Base-by-base conservation (phyloP, 805 yeast genomes). In the Teunomyces atbi region DNA sequence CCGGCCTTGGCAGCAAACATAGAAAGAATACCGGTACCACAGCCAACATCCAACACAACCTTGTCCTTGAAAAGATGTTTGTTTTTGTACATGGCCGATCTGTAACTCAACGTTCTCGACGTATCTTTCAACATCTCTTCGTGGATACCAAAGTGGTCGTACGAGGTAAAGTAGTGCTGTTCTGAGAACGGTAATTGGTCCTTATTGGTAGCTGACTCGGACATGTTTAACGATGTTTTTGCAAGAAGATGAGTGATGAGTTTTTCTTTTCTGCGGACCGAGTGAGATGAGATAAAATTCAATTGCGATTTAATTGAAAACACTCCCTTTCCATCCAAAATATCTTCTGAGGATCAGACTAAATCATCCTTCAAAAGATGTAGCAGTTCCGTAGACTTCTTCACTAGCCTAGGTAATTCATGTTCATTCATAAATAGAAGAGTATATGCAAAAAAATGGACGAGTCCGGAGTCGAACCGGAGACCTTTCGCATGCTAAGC, bases 1-100 rank as follows among this genome's bases (percentile, higher is more conserved):
- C 99, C 99, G n/a, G 97, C 96, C 62, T 84, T 85, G 42, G 92
- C 97, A 13, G 98, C 98, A 76, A 94, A 94, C 96, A 94, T 89
- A 20, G 97, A 91, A 52, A 94, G 73, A 55, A 94, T 90, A 57
- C 99, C 99, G 16, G 99, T 94, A 56, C 99, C 99, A 69, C 99
- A 95, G 42, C 99, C 99, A 47, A 94, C 99, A 70, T 94, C 99
- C 47, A 94, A 75, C 6, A 94, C 99, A 50, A 92, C 71, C 74
- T 94, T 94, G 68, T 83, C 97, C 66, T 90, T 89, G 76, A 94
- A 92, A 45, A 89, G 71, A 56, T 85, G 86, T 59, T 84, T 84
- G 75, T 94, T 94, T 66, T 89, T 89, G 72, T 82, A 82, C 66
- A 94, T 94, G 45, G 97, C 96, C 52, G 86, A 85, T 60, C 98